Conservation (phyloP, 2,329 filamentous ascomycete species). For the Neofusicoccum cordaticola region DNA sequence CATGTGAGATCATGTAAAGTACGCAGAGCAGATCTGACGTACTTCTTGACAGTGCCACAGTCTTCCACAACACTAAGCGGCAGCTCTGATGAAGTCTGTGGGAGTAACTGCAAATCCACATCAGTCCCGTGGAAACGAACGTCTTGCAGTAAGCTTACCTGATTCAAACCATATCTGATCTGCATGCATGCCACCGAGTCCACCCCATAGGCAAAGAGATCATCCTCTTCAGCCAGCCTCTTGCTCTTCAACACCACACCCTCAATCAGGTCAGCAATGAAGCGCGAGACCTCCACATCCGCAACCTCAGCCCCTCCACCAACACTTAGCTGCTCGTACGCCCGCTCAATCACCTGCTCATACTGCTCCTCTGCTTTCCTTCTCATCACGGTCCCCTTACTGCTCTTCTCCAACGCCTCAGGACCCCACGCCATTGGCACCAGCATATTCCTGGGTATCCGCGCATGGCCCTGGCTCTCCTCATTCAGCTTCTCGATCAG, state of each 20-base stretch:
- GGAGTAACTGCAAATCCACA: slow-evolving; percentile 31
- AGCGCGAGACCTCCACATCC: slow-evolving; percentile 32
- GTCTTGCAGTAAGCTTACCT: neutral
- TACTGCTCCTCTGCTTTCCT: slow-evolving; percentile 52
- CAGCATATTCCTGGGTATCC: slow-evolving; percentile 52
- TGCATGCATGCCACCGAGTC: slow-evolving; percentile 60
- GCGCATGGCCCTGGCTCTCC: slow-evolving; percentile 50
- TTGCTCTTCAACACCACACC: slow-evolving; percentile 19
- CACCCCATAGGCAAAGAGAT: slow-evolving; percentile 58
- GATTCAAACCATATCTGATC: slow-evolving; percentile 41
- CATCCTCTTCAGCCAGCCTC: slow-evolving; percentile 37
- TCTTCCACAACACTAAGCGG: slow-evolving; percentile 62
- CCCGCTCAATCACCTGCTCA: slow-evolving; percentile 43
- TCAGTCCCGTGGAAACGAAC: neutral
- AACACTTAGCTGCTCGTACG: slow-evolving; percentile 40
- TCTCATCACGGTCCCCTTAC: slow-evolving; percentile 60
- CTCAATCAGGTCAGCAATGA: slow-evolving; percentile 32
- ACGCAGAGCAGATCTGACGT: neutral
- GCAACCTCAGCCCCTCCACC: slow-evolving; percentile 19
- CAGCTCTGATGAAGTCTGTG: slow-evolving; percentile 35
- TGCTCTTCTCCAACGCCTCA: slow-evolving; percentile 55
- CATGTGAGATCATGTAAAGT: neutral
- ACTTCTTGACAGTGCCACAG: slow-evolving; percentile 50
- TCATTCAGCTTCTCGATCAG: slow-evolving; percentile 49
- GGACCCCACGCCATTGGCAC: slow-evolving; percentile 41